A percentile compares a stretch with the other conserved stretches of the same genome.
phyloP scores from a whole-genome alignment of 164 flowering plant genomes.

The Aristolochia contorta region DNA sequence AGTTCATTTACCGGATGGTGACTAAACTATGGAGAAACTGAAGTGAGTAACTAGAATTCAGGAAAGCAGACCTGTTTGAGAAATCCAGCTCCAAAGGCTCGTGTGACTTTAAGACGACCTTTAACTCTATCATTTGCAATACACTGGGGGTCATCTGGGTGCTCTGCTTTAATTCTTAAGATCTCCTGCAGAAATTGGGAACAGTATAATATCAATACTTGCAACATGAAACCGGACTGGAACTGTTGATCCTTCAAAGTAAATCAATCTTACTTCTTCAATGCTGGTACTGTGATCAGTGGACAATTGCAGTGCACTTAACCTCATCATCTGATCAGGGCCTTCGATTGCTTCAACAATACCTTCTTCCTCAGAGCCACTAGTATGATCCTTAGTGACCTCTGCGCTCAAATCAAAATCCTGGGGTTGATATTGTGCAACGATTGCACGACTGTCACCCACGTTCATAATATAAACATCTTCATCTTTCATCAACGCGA shows the following conservation, averaged over 20 bases:
- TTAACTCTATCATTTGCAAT: conserved; percentile 95
- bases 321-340: conserved; percentile 32
- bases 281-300: conserved; percentile 99
- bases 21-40: not conserved
- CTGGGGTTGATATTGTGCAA: conserved; percentile 58
- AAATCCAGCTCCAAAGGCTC: conserved; percentile 99
- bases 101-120: conserved; percentile 94
- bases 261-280: conserved; percentile 69
- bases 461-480: conserved; percentile 99
- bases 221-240: no score
- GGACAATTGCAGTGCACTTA: conserved; percentile 87
- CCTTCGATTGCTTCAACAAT: conserved; percentile 49
- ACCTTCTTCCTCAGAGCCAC: conserved; percentile 31
- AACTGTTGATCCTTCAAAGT: not conserved
- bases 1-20: not conserved
- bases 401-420: conserved; percentile 25
- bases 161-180: conserved; percentile 83
- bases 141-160: conserved; percentile 90
- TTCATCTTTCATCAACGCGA: conserved; percentile 88
- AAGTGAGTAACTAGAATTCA: not conserved
- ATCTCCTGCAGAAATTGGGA: conserved; percentile 55
- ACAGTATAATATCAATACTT: no score
- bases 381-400: conserved; percentile 14
- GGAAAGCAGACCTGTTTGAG: conserved; percentile 58
- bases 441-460: conserved; percentile 96